phyloP scores from a whole-genome alignment of 192 early-diverging fungal genomes.

The Rhizoclosmatium globosum region DNA sequence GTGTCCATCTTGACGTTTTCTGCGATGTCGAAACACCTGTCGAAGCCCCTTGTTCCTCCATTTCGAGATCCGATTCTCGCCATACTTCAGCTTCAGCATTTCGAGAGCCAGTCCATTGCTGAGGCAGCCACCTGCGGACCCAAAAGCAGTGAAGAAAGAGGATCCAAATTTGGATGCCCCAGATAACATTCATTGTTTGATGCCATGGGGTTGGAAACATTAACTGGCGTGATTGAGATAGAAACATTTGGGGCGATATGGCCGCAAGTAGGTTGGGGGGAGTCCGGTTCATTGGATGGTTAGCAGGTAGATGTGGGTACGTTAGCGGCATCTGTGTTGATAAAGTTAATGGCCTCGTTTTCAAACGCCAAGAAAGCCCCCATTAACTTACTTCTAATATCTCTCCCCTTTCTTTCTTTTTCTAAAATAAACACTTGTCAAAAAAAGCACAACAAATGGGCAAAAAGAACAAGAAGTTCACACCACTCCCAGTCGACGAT shows the following conservation, averaged over 20 bases:
- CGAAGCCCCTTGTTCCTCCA: background rate
- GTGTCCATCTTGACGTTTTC: background rate
- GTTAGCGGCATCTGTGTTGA: no score
- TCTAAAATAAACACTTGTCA: no score
- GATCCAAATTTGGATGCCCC: conserved; percentile 33
- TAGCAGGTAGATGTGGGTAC: no score
- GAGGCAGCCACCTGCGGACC: conserved; percentile 19
- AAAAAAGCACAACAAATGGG: background rate
- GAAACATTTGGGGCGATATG: conserved; percentile 9
- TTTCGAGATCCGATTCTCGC: background rate
- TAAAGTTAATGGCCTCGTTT: no score
- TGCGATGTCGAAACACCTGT: background rate
- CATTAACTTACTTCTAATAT: background rate
- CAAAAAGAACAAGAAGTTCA: background rate
- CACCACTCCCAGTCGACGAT: background rate
- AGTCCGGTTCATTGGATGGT: background rate
- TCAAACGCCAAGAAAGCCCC: no score
- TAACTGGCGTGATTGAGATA: conserved; percentile 6
- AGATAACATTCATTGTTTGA: conserved; percentile 13
- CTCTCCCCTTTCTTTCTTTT: background rate
- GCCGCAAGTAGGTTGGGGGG: conserved; percentile 1
- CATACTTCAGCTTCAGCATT: background rate
- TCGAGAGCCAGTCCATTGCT: conserved; percentile 5
- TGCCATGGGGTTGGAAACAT: conserved; percentile 32
- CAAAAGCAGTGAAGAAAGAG: conserved; percentile 21